Base-by-base conservation (phyloP, 2,329 filamentous ascomycete species). In the Ophiocordyceps camponoti-leonardi region DNA sequence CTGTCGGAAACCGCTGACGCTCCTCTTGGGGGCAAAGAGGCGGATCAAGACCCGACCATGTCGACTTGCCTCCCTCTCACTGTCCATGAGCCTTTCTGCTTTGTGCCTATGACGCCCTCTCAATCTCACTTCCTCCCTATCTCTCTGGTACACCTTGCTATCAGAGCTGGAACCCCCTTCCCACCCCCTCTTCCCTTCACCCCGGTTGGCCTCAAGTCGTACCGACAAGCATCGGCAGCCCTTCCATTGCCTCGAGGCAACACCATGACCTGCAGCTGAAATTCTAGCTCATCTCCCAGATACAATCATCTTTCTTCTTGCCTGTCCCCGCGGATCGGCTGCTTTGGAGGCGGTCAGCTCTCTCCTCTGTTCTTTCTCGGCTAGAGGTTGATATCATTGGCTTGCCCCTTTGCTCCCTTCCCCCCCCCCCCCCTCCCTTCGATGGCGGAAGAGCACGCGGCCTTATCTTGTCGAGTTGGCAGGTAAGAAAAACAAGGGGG, bases 161-260 rank as follows among this genome's bases (percentile, higher is more conserved):
- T 35, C 19, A 23, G 40, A 42, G 23, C 23, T 26, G 40, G n/a
- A 41, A 10, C 4, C 37, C n/a, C 18, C 6, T 41, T 8, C 37
- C 12, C 37, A 19, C 40, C 23, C 23, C 40, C 22, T 41, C 22
- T 23, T n/a, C 18, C 16, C n/a, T 28, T 30, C 41, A n/a, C 13
- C 41, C 23, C 23, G 22, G 14, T 42, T 30, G 39, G 30, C 45
- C 33, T 41, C 33, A 33, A 47, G 49, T 51, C 49, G 49, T 48
- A 51, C 51, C 28, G 44, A 46, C 46, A 35, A 49, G 41, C 46
- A 42, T 48, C 33, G n/a, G 44, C 31, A 46, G 45, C 45, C 46
- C 42, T 39, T 41, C 31, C 39, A 42, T 39, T 42, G 41, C 44
- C 42, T 42, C 20, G 37, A 18, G 23, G 42, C 30, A 16, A 46